These are phyloP conservation scores for Exophiala dermatitidis DNA, from an alignment of 2,329 filamentous ascomycete genomes.

Conservation along the genomic window DNA sequence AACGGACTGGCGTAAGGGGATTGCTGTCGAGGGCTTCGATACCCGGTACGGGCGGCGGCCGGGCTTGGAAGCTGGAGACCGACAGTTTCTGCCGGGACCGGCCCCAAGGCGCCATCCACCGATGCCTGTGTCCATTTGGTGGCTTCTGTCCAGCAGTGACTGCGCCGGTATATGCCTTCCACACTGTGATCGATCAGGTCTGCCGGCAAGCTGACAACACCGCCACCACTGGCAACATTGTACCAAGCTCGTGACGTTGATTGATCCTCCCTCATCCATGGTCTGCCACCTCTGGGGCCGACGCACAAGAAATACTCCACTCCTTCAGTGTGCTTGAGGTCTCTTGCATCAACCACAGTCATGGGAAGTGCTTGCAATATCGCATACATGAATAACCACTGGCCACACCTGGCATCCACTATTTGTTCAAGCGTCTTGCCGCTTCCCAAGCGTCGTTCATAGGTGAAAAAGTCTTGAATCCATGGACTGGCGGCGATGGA, in stretches of 20 bases:
- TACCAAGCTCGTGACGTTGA: slow-evolving; percentile 43
- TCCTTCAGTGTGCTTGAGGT: slow-evolving; percentile 38
- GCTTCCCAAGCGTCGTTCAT: slow-evolving; percentile 39
- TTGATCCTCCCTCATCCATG: slow-evolving; percentile 43
- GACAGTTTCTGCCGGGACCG: slow-evolving; percentile 4
- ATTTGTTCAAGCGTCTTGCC: slow-evolving; percentile 42
- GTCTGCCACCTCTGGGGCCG: slow-evolving; percentile 42
- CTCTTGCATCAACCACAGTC: slow-evolving; percentile 44
- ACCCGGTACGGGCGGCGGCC: slow-evolving; percentile 8
- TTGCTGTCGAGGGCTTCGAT: slow-evolving; percentile 20
- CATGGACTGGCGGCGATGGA: slow-evolving; percentile 47
- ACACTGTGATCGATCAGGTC: slow-evolving; percentile 60
- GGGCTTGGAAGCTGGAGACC: slow-evolving; percentile 3
- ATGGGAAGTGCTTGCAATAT: slow-evolving; percentile 45
- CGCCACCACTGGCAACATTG: slow-evolving; percentile 54
- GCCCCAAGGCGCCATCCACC: slow-evolving; percentile 26
- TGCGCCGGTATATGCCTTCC: slow-evolving; percentile 61
- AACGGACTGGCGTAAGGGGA: slow-evolving; percentile 27
- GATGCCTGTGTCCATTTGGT: slow-evolving; percentile 51
- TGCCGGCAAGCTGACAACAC: slow-evolving; percentile 55
- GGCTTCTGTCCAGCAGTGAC: slow-evolving; percentile 62
- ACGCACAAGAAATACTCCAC: slow-evolving; percentile 47
- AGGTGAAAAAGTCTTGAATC: slow-evolving; percentile 43
- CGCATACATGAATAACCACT: slow-evolving; percentile 47
- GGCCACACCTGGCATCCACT: slow-evolving; percentile 42